phyloP scores from a whole-genome alignment of 345 rosid species.

The Bruguiera parviflora region DNA sequence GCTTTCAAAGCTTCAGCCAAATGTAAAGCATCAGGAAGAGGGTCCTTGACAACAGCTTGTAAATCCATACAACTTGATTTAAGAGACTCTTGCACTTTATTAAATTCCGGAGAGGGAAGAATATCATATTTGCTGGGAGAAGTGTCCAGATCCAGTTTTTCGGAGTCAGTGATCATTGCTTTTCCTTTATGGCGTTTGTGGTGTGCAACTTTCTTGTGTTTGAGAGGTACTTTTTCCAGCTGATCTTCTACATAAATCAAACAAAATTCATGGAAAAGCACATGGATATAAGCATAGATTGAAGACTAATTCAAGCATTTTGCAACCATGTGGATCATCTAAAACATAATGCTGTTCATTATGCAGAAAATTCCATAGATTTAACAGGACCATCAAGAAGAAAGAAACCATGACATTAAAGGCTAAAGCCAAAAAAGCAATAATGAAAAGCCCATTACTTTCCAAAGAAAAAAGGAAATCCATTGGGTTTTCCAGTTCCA shows the following conservation, averaged over 20 bases:
- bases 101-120: slow-evolving; percentile 30
- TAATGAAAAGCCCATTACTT: too few relatives aligned
- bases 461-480: too few relatives aligned
- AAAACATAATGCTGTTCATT: too few relatives aligned
- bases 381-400: too few relatives aligned
- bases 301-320: too few relatives aligned
- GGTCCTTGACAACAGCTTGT: slow-evolving; percentile 41
- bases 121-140: slow-evolving; percentile 11
- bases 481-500: too few relatives aligned
- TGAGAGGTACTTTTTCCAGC: slow-evolving; percentile 2
- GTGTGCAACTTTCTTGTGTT: slow-evolving; percentile 16
- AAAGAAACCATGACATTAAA: too few relatives aligned
- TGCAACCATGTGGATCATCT: too few relatives aligned
- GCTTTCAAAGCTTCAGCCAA: slow-evolving; percentile 29
- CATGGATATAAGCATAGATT: too few relatives aligned
- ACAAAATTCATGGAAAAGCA: background rate
- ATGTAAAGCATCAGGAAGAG: slow-evolving; percentile 45
- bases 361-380: too few relatives aligned
- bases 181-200: slow-evolving; percentile 15
- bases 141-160: slow-evolving; percentile 9
- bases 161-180: slow-evolving; percentile 20
- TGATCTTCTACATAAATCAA: slow-evolving; percentile 7
- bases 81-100: slow-evolving; percentile 38
- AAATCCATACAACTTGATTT: slow-evolving; percentile 40
- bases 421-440: too few relatives aligned